Conservation (phyloP, 345 rosid species). For the Ceriops zippeliana region DNA sequence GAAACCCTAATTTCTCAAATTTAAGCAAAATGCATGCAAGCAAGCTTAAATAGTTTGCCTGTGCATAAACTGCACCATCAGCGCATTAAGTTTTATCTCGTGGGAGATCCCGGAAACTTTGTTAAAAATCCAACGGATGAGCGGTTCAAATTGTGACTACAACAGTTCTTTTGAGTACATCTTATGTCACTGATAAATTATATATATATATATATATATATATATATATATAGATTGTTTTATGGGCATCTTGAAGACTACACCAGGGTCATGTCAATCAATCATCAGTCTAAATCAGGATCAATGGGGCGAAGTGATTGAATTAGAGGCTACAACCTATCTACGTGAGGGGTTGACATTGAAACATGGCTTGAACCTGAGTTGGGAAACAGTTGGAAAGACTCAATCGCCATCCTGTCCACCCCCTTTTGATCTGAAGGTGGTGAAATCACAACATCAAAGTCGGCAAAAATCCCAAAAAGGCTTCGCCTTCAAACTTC, state of each 20-base stretch:
- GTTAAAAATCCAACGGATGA: too few species aligned
- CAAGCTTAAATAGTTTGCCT: too few species aligned
- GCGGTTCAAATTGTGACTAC: too few species aligned
- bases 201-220: too few species aligned
- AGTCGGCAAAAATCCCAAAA: not conserved
- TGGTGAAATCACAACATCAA: not conserved
- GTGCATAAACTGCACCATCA: too few species aligned
- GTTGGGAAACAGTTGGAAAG: not conserved
- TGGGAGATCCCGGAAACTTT: too few species aligned
- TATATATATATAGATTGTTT: not conserved
- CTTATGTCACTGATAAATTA: not conserved
- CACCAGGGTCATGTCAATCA: not conserved
- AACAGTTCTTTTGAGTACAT: too few species aligned
- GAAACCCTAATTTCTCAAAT: too few species aligned
- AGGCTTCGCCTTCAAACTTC: not conserved
- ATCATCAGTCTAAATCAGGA: not conserved
- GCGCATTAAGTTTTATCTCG: too few species aligned
- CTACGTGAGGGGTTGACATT: not conserved
- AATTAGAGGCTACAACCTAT: not conserved
- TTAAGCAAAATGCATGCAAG: too few species aligned
- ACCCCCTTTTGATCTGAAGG: not conserved
- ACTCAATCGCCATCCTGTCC: not conserved
- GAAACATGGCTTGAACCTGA: not conserved
- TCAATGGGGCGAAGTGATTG: not conserved
- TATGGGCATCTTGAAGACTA: not conserved